These are phyloP conservation scores for Spizellomyces sp. DNA, from an alignment of 192 early-diverging fungal genomes.

Conservation along the genomic window DNA sequence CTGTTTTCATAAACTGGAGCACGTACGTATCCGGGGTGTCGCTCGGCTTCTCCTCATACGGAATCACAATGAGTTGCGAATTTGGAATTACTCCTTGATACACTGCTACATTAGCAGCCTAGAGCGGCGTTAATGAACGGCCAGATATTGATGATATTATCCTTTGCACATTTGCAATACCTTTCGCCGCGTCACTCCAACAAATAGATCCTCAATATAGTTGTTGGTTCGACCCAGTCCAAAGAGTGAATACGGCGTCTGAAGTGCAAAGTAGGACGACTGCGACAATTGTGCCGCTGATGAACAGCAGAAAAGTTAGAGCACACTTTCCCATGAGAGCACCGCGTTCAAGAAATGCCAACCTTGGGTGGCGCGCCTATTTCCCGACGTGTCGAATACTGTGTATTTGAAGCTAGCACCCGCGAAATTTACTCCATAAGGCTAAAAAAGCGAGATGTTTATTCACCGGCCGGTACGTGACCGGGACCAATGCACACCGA, in stretches of 20 bases:
- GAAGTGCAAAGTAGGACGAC: constrained; percentile 72
- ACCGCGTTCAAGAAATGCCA: constrained; percentile 24
- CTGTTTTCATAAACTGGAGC: no score
- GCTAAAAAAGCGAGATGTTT: constrained; percentile 38
- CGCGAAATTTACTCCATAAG: constrained; percentile 80
- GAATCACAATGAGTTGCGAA: constrained; percentile 85
- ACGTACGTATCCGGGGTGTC: constrained; percentile 43
- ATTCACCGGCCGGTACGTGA: background rate
- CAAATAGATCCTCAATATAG: constrained; percentile 93
- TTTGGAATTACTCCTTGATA: constrained; percentile 93
- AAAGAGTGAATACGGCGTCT: constrained; percentile 80
- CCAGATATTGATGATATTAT: background rate
- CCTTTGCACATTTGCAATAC: constrained; percentile 19
- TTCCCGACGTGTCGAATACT: constrained; percentile 76
- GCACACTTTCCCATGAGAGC: background rate
- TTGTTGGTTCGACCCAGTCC: constrained; percentile 94
- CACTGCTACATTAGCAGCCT: constrained; percentile 50
- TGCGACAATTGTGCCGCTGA: constrained; percentile 78
- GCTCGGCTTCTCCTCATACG: constrained; percentile 62
- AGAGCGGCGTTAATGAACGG: constrained; percentile 2
- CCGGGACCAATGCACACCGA: background rate
- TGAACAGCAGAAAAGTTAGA: background rate
- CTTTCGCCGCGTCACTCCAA: constrained; percentile 71
- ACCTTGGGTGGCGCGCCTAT: constrained; percentile 76
- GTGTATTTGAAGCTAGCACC: constrained; percentile 89